A percentile compares a stretch with the other conserved stretches of the same genome.
Evolutionary conservation across 2,329 filamentous ascomycete genomes (phyloP).

Genomic region (Rutstroemia sp.): DNA sequence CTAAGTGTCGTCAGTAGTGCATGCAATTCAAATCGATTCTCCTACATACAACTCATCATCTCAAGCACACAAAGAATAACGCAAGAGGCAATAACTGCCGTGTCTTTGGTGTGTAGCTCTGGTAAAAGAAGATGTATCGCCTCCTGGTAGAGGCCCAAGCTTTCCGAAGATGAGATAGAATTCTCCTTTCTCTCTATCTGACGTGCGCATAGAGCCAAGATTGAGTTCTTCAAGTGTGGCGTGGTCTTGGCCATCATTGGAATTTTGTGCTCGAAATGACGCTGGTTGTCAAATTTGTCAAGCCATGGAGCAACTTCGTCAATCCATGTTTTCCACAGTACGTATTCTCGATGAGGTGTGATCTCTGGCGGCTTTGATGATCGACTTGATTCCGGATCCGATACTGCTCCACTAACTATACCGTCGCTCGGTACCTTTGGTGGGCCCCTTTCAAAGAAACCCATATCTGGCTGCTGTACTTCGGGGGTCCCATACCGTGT

Average conservation of each 20-base stretch:
- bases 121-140: conserved; percentile 43
- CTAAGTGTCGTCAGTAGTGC: not conserved
- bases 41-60: conserved; percentile 38
- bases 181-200: conserved; percentile 41
- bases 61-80: conserved; percentile 48
- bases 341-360: conserved; percentile 27
- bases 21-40: not conserved
- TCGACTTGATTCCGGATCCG: conserved; percentile 13
- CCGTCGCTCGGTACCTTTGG: not conserved
- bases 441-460: not conserved
- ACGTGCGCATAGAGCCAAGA: conserved; percentile 43
- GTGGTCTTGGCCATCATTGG: conserved; percentile 39
- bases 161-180: conserved; percentile 32
- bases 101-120: conserved; percentile 39
- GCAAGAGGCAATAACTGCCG: conserved; percentile 44
- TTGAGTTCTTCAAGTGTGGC: conserved; percentile 39
- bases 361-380: conserved; percentile 23
- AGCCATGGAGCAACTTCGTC: conserved; percentile 31
- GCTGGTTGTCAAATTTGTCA: conserved; percentile 43
- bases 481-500: conserved; percentile 27
- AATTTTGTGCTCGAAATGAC: conserved; percentile 40
- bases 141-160: conserved; percentile 42
- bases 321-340: conserved; percentile 37
- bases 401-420: not conserved
- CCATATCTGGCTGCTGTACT: conserved; percentile 9